Percentiles rank a stretch among this genome's conserved stretches.
These are phyloP conservation scores for Amanita exitialis DNA, from an alignment of 768 basidiomycete genomes.

Conservation along the genomic window DNA sequence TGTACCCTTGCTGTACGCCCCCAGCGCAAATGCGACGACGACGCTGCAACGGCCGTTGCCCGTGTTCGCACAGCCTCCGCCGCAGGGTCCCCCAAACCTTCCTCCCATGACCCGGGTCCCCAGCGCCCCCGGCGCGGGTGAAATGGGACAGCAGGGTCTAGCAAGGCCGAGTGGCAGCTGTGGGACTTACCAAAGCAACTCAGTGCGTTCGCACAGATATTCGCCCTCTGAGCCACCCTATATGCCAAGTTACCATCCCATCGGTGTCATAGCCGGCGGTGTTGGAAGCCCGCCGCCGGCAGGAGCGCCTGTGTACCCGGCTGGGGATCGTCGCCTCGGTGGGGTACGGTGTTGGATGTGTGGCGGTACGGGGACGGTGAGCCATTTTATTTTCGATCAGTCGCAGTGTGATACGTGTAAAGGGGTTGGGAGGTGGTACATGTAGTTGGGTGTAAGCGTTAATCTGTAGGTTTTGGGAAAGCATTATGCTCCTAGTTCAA, in stretches of 20 bases:
- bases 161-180: too few species aligned
- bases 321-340: conserved; percentile 66
- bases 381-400: conserved; percentile 45
- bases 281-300: conserved; percentile 16
- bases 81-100: conserved; percentile 3
- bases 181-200: neutral
- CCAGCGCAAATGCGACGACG: conserved; percentile 8
- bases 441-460: conserved; percentile 4
- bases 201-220: neutral
- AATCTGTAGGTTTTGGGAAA: neutral
- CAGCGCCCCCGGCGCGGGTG: too few species aligned
- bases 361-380: conserved; percentile 42
- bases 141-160: neutral
- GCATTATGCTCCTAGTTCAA: neutral
- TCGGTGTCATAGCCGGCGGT: neutral
- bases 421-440: conserved; percentile 53
- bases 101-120: neutral
- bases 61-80: conserved; percentile 10
- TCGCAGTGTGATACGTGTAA: conserved; percentile 45
- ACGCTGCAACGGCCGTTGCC: conserved; percentile 31
- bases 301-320: conserved; percentile 34
- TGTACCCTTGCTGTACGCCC: conserved; percentile 15
- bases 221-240: neutral
- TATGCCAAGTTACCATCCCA: neutral
- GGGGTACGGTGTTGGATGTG: conserved; percentile 60